These are phyloP conservation scores for Diospyros kaki DNA, from an alignment of 148 eudicot species.

Conservation along the genomic window DNA sequence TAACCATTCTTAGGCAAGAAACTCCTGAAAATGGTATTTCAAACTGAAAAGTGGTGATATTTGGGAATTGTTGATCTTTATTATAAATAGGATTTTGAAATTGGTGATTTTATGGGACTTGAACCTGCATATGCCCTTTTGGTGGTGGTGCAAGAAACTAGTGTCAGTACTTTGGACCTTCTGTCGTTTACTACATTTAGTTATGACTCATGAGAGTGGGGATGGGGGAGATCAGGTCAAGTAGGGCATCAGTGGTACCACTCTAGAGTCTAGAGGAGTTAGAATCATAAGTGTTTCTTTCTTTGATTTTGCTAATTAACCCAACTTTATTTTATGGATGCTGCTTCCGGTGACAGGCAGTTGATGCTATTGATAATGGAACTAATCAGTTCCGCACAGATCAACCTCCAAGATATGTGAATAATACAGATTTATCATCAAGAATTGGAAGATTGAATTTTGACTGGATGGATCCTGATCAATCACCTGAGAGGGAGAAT, in stretches of 20 bases:
- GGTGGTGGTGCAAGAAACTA: too few relatives aligned
- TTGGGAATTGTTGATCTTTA: background rate
- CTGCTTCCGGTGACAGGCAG: conserved; percentile 35
- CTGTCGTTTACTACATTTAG: background rate
- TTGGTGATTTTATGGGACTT: conserved; percentile 1
- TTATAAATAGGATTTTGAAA: background rate
- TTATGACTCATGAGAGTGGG: background rate
- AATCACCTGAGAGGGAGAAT: conserved; percentile 49
- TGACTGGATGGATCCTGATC: conserved; percentile 55
- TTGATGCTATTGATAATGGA: conserved; percentile 66
- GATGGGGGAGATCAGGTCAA: background rate
- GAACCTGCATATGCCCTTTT: background rate
- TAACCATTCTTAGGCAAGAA: background rate
- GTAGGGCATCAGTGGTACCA: background rate
- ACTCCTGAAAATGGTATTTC: background rate
- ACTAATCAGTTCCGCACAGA: conserved; percentile 40
- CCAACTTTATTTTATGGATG: background rate
- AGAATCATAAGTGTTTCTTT: background rate
- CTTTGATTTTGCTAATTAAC: background rate
- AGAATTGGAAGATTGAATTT: conserved; percentile 56
- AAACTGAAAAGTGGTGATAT: background rate
- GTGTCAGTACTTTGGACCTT: background rate
- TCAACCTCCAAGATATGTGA: conserved; percentile 40
- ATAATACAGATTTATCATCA: conserved; percentile 48
- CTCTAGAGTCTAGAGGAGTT: background rate